Percentiles rank a stretch among this genome's conserved stretches.
Evolutionary conservation across 164 flowering plant genomes (phyloP).

Genomic region (Brasenia schreberi): DNA sequence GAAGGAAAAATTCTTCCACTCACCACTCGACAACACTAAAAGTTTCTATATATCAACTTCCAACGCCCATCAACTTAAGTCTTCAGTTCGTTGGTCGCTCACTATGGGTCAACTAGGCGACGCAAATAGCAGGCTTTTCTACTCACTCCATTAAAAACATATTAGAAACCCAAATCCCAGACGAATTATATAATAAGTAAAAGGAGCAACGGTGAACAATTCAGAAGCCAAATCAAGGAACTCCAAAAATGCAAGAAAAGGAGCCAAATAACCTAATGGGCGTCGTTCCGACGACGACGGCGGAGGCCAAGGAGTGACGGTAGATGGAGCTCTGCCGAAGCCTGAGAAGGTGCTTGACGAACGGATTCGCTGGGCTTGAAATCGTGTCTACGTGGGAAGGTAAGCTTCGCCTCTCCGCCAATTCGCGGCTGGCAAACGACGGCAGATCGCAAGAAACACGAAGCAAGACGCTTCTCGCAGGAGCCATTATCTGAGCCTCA

Average conservation of each 20-base stretch:
- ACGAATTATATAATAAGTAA: too few species aligned
- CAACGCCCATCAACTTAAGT: too few species aligned
- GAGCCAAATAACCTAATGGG: conserved; percentile 49
- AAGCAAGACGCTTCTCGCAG: neutral
- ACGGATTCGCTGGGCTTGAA: conserved; percentile 71
- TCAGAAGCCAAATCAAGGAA: neutral
- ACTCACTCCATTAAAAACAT: too few species aligned
- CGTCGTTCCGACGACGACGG: conserved; percentile 72
- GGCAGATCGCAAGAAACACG: neutral
- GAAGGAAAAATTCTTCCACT: too few species aligned
- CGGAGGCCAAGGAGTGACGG: conserved; percentile 63
- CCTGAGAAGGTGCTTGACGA: conserved; percentile 84
- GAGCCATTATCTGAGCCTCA: neutral
- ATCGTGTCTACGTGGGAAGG: conserved; percentile 34
- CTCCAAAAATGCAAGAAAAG: neutral
- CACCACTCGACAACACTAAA: too few species aligned
- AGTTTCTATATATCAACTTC: too few species aligned
- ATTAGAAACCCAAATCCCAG: too few species aligned
- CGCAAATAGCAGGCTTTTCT: too few species aligned
- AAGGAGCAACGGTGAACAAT: neutral
- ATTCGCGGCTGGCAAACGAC: neutral
- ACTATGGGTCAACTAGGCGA: too few species aligned
- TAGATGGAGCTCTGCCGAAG: conserved; percentile 74
- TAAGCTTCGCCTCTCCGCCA: conserved; percentile 2
- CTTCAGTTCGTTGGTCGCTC: too few species aligned